Evolutionary conservation across 768 basidiomycete genomes (phyloP).

Genomic region (Podaxis pistillaris): DNA sequence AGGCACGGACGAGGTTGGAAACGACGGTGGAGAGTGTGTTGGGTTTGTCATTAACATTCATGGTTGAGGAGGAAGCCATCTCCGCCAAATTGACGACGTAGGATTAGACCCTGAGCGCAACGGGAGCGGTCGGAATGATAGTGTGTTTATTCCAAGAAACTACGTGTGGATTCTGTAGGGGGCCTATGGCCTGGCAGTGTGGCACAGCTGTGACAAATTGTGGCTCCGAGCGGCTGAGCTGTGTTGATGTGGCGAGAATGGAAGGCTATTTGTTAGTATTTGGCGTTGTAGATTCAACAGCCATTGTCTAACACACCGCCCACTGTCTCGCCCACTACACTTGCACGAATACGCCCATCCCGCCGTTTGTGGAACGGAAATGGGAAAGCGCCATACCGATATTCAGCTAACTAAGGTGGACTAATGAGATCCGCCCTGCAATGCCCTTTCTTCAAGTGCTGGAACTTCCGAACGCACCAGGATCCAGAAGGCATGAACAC

Average conservation of each 20-base stretch:
- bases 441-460: background rate
- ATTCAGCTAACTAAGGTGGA: background rate
- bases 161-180: background rate
- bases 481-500: background rate
- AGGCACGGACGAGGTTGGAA: slow-evolving; percentile 74
- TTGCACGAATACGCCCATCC: background rate
- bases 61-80: slow-evolving; percentile 2
- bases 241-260: background rate
- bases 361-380: background rate
- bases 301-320: background rate
- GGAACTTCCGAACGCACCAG: background rate
- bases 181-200: background rate
- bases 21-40: slow-evolving; percentile 85
- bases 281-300: background rate
- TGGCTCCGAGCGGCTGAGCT: background rate
- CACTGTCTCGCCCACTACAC: no score
- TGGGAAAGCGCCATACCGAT: background rate
- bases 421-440: no score
- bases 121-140: background rate
- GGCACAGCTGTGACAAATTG: background rate
- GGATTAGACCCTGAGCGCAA: background rate
- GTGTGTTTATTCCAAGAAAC: background rate
- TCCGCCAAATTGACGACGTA: background rate
- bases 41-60: background rate
- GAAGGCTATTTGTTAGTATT: slow-evolving; percentile 5